These are phyloP conservation scores for Flammula alnicola DNA, from an alignment of 1,284 basidiomycete species.

Conservation along the genomic window DNA sequence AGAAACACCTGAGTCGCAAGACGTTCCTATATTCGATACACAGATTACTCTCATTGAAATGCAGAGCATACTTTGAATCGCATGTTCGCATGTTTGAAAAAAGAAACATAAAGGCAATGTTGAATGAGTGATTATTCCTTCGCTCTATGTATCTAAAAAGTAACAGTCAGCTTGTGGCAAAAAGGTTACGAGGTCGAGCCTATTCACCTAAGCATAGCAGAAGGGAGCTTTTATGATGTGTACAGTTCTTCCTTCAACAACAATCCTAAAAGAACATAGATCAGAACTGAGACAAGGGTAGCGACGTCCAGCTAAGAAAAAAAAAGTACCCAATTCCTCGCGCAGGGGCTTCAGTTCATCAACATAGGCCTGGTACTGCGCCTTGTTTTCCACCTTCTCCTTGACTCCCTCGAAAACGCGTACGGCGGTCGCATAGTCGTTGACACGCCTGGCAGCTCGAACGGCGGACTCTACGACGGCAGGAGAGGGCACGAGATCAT, in stretches of 20 bases:
- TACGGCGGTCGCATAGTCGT: constrained; percentile 97
- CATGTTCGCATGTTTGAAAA: background rate
- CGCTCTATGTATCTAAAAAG: constrained; percentile 14
- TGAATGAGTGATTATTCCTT: constrained; percentile 15
- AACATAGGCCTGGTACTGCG: constrained; percentile 90
- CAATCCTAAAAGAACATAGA: constrained; percentile 37
- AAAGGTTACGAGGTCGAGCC: background rate
- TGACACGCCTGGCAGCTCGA: constrained; percentile 87
- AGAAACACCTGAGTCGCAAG: too few species aligned
- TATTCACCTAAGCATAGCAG: constrained; percentile 13
- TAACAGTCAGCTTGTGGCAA: background rate
- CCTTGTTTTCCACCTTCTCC: constrained; percentile 95
- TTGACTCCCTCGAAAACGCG: constrained; percentile 92
- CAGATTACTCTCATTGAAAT: too few species aligned
- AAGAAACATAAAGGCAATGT: background rate
- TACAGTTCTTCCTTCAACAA: constrained; percentile 51
- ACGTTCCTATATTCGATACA: too few species aligned
- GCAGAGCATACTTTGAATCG: too few species aligned
- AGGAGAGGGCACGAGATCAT: constrained; percentile 94
- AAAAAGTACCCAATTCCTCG: constrained; percentile 85
- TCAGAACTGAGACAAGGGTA: constrained; percentile 1
- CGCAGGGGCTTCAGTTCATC: constrained; percentile 85
- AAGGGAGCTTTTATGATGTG: constrained; percentile 30
- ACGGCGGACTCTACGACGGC: constrained; percentile 91
- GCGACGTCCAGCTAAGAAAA: background rate